Conservation (phyloP, 208 protist species). For the Angomonas ambiguus region DNA sequence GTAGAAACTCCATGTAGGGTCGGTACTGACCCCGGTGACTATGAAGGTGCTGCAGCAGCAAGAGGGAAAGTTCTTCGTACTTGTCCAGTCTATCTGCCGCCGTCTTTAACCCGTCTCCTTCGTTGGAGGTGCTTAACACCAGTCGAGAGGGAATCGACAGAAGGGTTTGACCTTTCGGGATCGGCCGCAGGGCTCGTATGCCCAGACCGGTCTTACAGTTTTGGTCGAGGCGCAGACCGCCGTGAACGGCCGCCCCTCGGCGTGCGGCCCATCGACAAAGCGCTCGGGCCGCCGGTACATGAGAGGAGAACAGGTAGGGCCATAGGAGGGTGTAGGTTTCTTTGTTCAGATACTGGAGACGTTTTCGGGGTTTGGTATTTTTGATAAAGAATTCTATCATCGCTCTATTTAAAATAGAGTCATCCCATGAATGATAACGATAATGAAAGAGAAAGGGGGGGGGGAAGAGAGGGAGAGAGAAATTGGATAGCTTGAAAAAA, state of each 20-base stretch:
- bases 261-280: conserved; percentile 65
- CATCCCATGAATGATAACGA: background rate
- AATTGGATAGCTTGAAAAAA: too few species aligned
- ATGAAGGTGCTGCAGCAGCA: conserved; percentile 73
- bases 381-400: conserved; percentile 52
- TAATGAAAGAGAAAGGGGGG: conserved; percentile 9
- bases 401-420: background rate
- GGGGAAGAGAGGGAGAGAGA: background rate
- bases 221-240: conserved; percentile 43
- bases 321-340: conserved; percentile 61
- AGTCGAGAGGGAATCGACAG: conserved; percentile 58
- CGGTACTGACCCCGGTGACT: conserved; percentile 48
- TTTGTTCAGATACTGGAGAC: conserved; percentile 58
- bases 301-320: conserved; percentile 58
- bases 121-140: conserved; percentile 16
- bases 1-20: conserved; percentile 76
- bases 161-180: conserved; percentile 37
- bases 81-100: conserved; percentile 26
- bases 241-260: conserved; percentile 58
- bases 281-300: conserved; percentile 50
- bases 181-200: conserved; percentile 35
- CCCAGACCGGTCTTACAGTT: conserved; percentile 18
- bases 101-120: conserved; percentile 12
- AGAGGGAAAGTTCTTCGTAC: conserved; percentile 37
- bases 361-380: conserved; percentile 24